Evolutionary conservation across 306 rosid genomes (phyloP), one percentile per base, ranked within the genome.

Genomic region (Castanopsis chinensis): DNA sequence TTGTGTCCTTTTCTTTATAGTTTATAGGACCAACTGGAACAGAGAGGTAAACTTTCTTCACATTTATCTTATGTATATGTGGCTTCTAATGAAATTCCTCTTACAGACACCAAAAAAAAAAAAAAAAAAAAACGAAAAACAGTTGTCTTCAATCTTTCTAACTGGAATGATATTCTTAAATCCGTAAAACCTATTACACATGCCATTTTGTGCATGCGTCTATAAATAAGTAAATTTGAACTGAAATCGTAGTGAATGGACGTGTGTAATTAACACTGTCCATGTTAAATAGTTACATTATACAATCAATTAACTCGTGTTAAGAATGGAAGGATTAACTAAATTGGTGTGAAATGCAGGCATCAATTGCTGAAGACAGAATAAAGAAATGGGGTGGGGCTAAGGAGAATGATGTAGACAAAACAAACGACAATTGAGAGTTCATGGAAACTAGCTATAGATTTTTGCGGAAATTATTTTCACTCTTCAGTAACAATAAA

Each of bases 21-120:
- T 94, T 28, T 87, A 82, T 41, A 89, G 28, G 80, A 92, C 97
- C 17, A 92, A 92, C 32, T 94, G 98, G 96, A 79, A 69, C 71
- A 85, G 71, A 72, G 97, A 94, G 97, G 98, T 90, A 60, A 73
- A 5, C 13, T 28, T 35, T 41, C 15, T 13, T 2, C 28, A 14
- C 7, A 20, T 12, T 2, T 5, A 12, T 6, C 2, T 45, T 5
- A 32, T 6, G 2, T 5, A 32, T 2, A 18, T 17, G 71, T 45
- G 11, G 11, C 45, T 37, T 37, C 45, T 37, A 37, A 37, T 37
- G 45, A 37, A 37, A 7, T 37, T 37, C 11, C 0, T 37, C 8
- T 37, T 37, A 37, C 45, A 6, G 3, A 5, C 0, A 33, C 4
- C 4, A 4, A 32, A 32, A 33, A 33, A 33, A 5, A 33, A 33